Evolutionary conservation across 306 rosid species (phyloP), one percentile per base, ranked within the genome.

Genomic region (Echinosophora koreensis): DNA sequence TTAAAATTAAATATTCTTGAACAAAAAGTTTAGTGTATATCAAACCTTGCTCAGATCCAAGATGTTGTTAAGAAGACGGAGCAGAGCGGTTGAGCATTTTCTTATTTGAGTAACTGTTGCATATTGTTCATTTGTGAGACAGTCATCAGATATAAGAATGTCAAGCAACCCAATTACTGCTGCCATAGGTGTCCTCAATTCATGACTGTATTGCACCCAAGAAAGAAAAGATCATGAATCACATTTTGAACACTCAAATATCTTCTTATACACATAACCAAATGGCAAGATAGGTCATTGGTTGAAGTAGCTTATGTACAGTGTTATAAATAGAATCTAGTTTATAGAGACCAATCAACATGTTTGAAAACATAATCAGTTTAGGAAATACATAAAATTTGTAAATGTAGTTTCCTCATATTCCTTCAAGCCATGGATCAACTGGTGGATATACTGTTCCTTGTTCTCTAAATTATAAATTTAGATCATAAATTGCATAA

Each of bases 121-220:
- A 44, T 87, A 92, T 78, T 96, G 99, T 81, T 96, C 99, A 66
- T 89, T 96, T 79, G 97, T 87, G 73, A 92, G 97, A 81, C 98
- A 96, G 65, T 96, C 99, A 81, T 96, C 99, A 11, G 90, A 88
- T 84, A 96, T 92, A 28, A 96, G 98, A 82, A 96, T 96, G 91
- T 96, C 99, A 52, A 96, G 91, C 84, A 96, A 80, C 55, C 99
- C 99, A 41, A 96, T 96, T 64, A 96, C 99, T 18, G 99, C 99
- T 42, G 99, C 99, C 99, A 92, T 96, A 2, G 99, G 99, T 7
- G 99, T 96, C 91, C 99, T 88, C 80, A 96, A 79, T 75, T 96
- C 99, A 84, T 96, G 99, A 83, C 98, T 96, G 94, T 55, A 63
- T 79, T 47, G 47, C 67, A 84, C 15, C 52, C 57, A 80, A 77